These are phyloP conservation scores for Coccinonectria pachysandricola DNA, from an alignment of 2,329 filamentous ascomycete genomes.

Conservation along the genomic window DNA sequence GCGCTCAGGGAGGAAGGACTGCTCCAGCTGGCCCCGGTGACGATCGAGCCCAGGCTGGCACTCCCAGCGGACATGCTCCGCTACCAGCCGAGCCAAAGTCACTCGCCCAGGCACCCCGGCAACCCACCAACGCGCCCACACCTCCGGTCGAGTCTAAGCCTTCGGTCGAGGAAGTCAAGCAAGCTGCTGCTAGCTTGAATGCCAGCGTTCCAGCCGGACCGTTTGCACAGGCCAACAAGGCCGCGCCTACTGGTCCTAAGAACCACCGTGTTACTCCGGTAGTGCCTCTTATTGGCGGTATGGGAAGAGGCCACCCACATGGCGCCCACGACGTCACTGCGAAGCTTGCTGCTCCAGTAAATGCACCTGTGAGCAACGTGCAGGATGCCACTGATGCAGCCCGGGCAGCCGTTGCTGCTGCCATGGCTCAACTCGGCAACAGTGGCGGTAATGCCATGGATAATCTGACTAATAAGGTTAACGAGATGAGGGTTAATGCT, in stretches of 20 bases:
- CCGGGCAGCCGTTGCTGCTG: constrained; percentile 66
- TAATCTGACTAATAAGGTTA: constrained; percentile 63
- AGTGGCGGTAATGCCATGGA: constrained; percentile 46
- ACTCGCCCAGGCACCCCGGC: constrained; percentile 34
- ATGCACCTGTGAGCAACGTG: constrained; percentile 31
- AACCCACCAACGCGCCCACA: constrained; percentile 43
- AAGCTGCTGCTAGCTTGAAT: constrained; percentile 31
- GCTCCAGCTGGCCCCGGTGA: constrained; percentile 40
- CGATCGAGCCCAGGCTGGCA: constrained; percentile 37
- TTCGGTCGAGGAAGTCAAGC: constrained; percentile 34
- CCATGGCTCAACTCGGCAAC: constrained; percentile 60
- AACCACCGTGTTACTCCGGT: constrained; percentile 51
- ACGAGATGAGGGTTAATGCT: constrained; percentile 63
- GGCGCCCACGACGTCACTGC: constrained; percentile 23
- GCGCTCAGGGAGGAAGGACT: constrained; percentile 34
- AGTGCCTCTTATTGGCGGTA: constrained; percentile 48
- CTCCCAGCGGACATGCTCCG: constrained; percentile 33
- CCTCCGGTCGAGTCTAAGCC: constrained; percentile 62
- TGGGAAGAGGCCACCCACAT: constrained; percentile 28
- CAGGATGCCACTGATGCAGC: constrained; percentile 65
- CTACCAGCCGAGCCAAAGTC: constrained; percentile 45
- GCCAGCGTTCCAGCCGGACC: constrained; percentile 28
- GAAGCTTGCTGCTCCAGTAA: constrained; percentile 27
- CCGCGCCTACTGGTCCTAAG: constrained; percentile 38
- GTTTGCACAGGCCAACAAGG: constrained; percentile 25